Conservation (phyloP, 1,139 yeast genomes). For the Pichia sp. region DNA sequence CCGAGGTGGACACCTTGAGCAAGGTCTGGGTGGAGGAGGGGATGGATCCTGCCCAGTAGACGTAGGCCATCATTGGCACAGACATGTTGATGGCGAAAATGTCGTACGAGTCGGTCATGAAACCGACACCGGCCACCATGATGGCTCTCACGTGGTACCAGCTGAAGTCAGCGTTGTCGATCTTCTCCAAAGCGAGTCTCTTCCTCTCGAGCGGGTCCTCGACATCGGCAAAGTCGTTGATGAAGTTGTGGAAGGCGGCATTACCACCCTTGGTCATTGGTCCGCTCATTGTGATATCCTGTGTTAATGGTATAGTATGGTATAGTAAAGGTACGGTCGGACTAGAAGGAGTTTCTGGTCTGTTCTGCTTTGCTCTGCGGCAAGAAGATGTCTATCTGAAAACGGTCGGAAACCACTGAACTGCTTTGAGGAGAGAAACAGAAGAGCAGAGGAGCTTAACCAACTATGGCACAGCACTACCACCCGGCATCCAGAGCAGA, state of each 20-base stretch:
- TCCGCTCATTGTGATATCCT: background rate
- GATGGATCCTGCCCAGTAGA: constrained; percentile 65
- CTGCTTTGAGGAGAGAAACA: too few relatives aligned
- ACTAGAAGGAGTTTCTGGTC: too few relatives aligned
- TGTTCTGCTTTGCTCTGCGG: too few relatives aligned
- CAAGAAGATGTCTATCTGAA: too few relatives aligned
- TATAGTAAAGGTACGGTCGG: too few relatives aligned
- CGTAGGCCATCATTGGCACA: constrained; percentile 67
- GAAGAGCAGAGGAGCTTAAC: too few relatives aligned
- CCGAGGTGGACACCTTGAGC: constrained; percentile 82
- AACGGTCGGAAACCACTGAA: too few relatives aligned
- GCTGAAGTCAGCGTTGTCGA: constrained; percentile 78
- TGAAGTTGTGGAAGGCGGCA: constrained; percentile 82
- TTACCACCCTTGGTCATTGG: constrained; percentile 66
- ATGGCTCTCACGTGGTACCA: constrained; percentile 89
- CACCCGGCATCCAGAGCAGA: too few relatives aligned
- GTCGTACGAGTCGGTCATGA: constrained; percentile 88
- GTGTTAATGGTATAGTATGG: too few relatives aligned
- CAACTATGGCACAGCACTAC: too few relatives aligned
- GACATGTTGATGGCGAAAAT: constrained; percentile 85
- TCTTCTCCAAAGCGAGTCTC: constrained; percentile 82
- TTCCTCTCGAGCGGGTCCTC: constrained; percentile 88
- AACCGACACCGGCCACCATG: constrained; percentile 90
- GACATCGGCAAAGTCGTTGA: constrained; percentile 78
- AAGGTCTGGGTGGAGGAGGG: constrained; percentile 71